Evolutionary conservation across 768 basidiomycete species (phyloP).

Genomic region (Crassisporium funariophilum): DNA sequence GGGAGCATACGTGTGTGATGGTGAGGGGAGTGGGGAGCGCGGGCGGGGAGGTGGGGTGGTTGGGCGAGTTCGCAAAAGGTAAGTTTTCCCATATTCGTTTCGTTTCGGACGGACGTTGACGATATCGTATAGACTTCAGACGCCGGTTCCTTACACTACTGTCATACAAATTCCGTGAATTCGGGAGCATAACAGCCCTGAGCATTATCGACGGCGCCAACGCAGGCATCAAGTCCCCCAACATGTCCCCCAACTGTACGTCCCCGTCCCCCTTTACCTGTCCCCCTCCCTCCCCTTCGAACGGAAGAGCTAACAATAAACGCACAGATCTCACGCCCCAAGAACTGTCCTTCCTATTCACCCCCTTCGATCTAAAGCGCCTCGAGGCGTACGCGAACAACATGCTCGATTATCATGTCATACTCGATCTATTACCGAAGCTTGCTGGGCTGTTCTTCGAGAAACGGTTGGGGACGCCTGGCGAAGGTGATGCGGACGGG

Average conservation of each 20-base stretch:
- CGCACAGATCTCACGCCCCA: conserved; percentile 36
- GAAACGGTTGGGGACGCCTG: conserved; percentile 50
- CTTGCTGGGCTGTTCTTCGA: conserved; percentile 87
- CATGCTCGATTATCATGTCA: conserved; percentile 94
- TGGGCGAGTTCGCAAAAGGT: conserved; percentile 89
- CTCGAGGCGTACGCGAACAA: conserved; percentile 95
- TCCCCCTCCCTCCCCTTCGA: background rate
- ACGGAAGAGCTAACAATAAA: too few relatives aligned
- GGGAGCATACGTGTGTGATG: conserved; percentile 97
- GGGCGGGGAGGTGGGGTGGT: conserved; percentile 73
- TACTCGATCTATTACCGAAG: conserved; percentile 87
- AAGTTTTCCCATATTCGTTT: conserved; percentile 12
- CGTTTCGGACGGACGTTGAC: background rate
- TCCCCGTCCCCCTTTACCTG: background rate
- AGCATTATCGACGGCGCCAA: conserved; percentile 89
- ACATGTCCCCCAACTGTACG: background rate
- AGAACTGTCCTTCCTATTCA: conserved; percentile 61
- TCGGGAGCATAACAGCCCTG: conserved; percentile 83
- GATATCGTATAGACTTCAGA: conserved; percentile 72
- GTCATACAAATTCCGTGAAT: conserved; percentile 94
- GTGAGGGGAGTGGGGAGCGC: conserved; percentile 79
- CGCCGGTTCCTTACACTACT: conserved; percentile 85
- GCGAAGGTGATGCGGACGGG: conserved; percentile 10
- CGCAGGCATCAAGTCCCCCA: conserved; percentile 45
- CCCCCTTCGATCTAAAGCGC: conserved; percentile 95